phyloP scores from a whole-genome alignment of 208 protist species.

The Borovskyia barvae region DNA sequence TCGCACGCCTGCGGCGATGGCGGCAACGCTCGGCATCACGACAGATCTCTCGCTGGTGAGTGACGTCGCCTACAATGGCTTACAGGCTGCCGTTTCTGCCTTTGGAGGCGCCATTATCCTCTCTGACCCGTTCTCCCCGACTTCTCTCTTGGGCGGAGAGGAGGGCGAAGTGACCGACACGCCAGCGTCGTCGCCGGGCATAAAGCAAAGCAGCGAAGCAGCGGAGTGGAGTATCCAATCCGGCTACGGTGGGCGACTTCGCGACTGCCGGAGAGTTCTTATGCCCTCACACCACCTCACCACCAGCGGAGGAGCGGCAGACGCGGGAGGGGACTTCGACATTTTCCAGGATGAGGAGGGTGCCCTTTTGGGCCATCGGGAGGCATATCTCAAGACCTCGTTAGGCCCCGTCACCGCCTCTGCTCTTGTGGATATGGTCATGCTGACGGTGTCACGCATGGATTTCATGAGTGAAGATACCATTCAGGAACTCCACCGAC shows the following conservation, averaged over 20 bases:
- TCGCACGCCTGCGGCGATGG: background rate
- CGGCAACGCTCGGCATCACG: background rate
- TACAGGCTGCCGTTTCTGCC: slow-evolving; percentile 31
- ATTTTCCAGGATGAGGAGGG: slow-evolving; percentile 26
- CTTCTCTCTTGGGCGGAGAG: background rate
- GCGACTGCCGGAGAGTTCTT: slow-evolving; percentile 18
- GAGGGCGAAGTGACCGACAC: background rate
- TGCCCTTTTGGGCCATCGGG: slow-evolving; percentile 19
- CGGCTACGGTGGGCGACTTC: background rate
- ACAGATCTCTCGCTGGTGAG: slow-evolving; percentile 2
- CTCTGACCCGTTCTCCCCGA: background rate
- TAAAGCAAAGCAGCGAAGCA: no score
- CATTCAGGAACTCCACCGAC: slow-evolving; percentile 46
- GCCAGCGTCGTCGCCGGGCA: background rate
- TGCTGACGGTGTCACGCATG: slow-evolving; percentile 50
- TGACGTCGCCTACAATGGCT: slow-evolving; percentile 13
- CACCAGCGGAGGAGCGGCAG: background rate
- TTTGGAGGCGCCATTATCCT: slow-evolving; percentile 35
- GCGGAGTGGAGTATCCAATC: background rate
- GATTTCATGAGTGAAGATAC: slow-evolving; percentile 38
- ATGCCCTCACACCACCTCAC: slow-evolving; percentile 15
- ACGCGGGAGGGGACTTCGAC: slow-evolving; percentile 7
- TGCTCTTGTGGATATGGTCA: slow-evolving; percentile 72
- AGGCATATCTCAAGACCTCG: slow-evolving; percentile 39
- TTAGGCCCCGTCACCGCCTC: slow-evolving; percentile 50